These are phyloP conservation scores for Apiotrichum siamense DNA, from an alignment of 1,284 basidiomycete species.

Conservation along the genomic window DNA sequence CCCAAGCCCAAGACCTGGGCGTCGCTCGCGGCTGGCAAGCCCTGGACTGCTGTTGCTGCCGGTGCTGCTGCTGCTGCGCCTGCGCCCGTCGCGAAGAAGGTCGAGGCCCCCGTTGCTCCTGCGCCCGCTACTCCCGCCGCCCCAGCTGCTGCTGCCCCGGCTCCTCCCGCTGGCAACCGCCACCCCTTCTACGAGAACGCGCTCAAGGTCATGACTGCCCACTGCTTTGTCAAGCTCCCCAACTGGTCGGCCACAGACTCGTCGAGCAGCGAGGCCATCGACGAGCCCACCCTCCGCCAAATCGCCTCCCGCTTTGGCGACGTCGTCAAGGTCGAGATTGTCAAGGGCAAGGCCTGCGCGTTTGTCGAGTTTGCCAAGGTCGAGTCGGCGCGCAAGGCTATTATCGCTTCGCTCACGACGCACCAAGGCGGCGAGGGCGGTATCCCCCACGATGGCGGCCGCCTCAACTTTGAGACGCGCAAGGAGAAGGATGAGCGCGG, in stretches of 20 bases:
- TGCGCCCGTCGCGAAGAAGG: slow-evolving; percentile 16
- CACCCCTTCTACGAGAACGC: slow-evolving; percentile 58
- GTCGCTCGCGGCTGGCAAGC: slow-evolving; percentile 70
- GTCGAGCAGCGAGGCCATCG: slow-evolving; percentile 68
- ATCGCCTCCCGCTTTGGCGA: slow-evolving; percentile 72
- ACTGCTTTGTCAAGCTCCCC: slow-evolving; percentile 74
- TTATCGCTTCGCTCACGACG: slow-evolving; percentile 61
- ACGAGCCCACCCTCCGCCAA: slow-evolving; percentile 56
- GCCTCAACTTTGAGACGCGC: slow-evolving; percentile 76
- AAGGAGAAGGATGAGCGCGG: slow-evolving; percentile 74
- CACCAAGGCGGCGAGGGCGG: slow-evolving; percentile 78
- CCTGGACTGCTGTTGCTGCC: slow-evolving; percentile 52
- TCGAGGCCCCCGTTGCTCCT: slow-evolving; percentile 16
- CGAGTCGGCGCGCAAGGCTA: slow-evolving; percentile 78
- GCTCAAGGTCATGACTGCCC: slow-evolving; percentile 58
- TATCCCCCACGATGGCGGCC: slow-evolving; percentile 58
- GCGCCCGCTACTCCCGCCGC: slow-evolving; percentile 12
- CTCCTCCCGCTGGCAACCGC: slow-evolving; percentile 5
- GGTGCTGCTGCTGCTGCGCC: slow-evolving; percentile 9
- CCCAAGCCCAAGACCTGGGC: slow-evolving; percentile 78
- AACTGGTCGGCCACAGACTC: slow-evolving; percentile 44
- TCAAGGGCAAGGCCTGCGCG: slow-evolving; percentile 81
- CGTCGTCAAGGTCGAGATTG: slow-evolving; percentile 82
- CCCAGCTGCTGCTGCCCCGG: slow-evolving; percentile 22
- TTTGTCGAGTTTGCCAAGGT: slow-evolving; percentile 82